phyloP scores from a whole-genome alignment of 2,329 filamentous ascomycete genomes.

The Parastagonospora nodorum region DNA sequence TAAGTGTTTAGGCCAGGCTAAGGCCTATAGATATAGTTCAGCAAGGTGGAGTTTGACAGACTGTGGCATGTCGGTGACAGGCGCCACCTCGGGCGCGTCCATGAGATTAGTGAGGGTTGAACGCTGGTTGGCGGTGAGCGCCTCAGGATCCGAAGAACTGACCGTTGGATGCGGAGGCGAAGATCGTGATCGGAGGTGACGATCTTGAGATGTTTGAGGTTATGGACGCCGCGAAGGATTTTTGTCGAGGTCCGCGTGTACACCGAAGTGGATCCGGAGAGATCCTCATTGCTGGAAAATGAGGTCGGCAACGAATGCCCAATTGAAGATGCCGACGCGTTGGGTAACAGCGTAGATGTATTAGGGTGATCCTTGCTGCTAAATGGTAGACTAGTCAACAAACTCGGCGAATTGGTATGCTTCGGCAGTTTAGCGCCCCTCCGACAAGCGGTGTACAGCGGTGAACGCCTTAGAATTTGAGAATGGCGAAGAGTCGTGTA shows the following conservation, averaged over 20 bases:
- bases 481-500: neutral
- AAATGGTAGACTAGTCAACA: neutral
- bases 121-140: neutral
- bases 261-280: neutral
- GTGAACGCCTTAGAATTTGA: constrained; percentile 17
- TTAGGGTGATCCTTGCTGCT: constrained; percentile 7
- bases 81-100: neutral
- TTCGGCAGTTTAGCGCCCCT: neutral
- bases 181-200: neutral
- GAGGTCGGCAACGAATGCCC: neutral
- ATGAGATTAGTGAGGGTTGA: neutral
- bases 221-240: neutral
- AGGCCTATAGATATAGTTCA: no score
- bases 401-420: neutral
- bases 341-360: neutral
- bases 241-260: neutral
- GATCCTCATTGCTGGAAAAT: neutral
- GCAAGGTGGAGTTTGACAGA: neutral
- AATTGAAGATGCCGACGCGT: neutral
- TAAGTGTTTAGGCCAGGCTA: no score
- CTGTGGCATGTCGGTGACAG: neutral
- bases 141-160: neutral
- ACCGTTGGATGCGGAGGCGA: neutral
- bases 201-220: neutral
- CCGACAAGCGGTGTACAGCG: constrained; percentile 26